Evolutionary conservation across 768 basidiomycete species (phyloP).

Genomic region (Lentinula sp.): DNA sequence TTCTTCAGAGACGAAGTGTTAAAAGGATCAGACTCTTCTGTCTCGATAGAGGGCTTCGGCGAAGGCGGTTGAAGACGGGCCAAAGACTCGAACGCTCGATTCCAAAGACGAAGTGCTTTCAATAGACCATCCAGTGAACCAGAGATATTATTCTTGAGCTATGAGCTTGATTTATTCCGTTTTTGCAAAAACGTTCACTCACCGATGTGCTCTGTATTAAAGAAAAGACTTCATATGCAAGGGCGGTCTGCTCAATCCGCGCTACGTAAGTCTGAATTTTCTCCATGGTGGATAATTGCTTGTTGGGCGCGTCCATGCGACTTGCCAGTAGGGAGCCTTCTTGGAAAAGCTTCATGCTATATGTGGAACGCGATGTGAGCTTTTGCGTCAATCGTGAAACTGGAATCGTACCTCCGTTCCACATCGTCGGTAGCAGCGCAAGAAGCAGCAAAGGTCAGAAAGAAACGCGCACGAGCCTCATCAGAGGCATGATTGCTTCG

Average conservation of each 20-base stretch:
- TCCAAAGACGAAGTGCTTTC: conserved; percentile 74
- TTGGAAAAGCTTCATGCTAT: conserved; percentile 47
- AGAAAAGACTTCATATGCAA: conserved; percentile 66
- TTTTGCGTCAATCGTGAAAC: not conserved
- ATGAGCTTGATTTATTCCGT: not conserved
- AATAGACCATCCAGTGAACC: conserved; percentile 52
- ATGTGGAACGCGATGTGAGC: not conserved
- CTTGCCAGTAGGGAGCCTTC: conserved; percentile 49
- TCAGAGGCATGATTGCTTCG: conserved; percentile 39
- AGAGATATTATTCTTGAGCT: conserved; percentile 51
- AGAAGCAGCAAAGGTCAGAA: conserved; percentile 62
- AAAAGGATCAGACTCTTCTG: conserved; percentile 53
- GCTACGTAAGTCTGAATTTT: conserved; percentile 55
- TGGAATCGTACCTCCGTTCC: conserved; percentile 42
- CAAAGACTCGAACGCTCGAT: conserved; percentile 67
- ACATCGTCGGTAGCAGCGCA: conserved; percentile 56
- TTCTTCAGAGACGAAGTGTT: conserved; percentile 39
- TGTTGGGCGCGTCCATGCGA: conserved; percentile 36
- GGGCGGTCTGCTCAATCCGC: conserved; percentile 61
- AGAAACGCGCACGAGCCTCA: conserved; percentile 46
- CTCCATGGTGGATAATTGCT: conserved; percentile 41
- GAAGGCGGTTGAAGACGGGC: conserved; percentile 46
- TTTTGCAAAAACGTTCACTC: conserved; percentile 8
- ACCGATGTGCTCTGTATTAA: conserved; percentile 67
- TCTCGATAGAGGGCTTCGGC: conserved; percentile 14